Percentiles rank a stretch among this genome's conserved stretches.
Conservation (phyloP, 2,329 filamentous ascomycete species). For the Beauveria pseudobassiana region DNA sequence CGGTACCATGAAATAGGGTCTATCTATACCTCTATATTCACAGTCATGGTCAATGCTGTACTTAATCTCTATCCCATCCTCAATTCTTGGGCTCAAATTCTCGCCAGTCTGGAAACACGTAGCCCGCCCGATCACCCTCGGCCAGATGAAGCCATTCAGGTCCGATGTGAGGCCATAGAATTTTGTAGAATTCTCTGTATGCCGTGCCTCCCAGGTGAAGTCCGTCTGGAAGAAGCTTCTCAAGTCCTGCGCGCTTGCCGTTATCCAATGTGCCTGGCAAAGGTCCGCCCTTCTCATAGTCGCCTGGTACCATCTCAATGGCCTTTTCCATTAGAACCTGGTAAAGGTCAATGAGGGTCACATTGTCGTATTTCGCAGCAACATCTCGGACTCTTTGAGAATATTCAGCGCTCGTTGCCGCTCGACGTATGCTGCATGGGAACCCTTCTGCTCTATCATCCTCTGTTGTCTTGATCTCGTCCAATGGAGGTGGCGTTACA, state of each 20-base stretch:
- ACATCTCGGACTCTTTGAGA: slow-evolving; percentile 55
- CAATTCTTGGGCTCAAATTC: slow-evolving; percentile 14
- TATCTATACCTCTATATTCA: not conserved
- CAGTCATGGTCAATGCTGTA: not conserved
- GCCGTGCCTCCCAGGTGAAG: slow-evolving; percentile 48
- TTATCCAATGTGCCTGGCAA: slow-evolving; percentile 43
- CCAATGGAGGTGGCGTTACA: slow-evolving; percentile 74
- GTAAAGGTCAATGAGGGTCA: slow-evolving; percentile 74
- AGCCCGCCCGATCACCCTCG: slow-evolving; percentile 31
- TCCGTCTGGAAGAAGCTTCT: slow-evolving; percentile 47
- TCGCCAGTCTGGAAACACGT: slow-evolving; percentile 43
- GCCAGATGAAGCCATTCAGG: slow-evolving; percentile 31
- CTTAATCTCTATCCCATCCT: not conserved
- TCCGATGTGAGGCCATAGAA: slow-evolving; percentile 41
- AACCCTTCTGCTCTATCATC: slow-evolving; percentile 42
- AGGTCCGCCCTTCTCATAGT: slow-evolving; percentile 42
- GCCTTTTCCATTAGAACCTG: slow-evolving; percentile 66
- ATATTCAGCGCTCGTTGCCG: slow-evolving; percentile 46
- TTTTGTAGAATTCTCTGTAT: slow-evolving; percentile 45
- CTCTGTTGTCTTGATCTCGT: slow-evolving; percentile 59
- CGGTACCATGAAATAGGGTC: too few species aligned
- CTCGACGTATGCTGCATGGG: slow-evolving; percentile 34
- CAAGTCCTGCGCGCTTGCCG: slow-evolving; percentile 43
- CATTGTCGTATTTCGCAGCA: slow-evolving; percentile 58
- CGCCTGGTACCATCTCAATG: slow-evolving; percentile 48